Evolutionary conservation across 2,329 filamentous ascomycete genomes (phyloP), one percentile per base, ranked within the genome.

Genomic region (Beauveria rudraprayagi): DNA sequence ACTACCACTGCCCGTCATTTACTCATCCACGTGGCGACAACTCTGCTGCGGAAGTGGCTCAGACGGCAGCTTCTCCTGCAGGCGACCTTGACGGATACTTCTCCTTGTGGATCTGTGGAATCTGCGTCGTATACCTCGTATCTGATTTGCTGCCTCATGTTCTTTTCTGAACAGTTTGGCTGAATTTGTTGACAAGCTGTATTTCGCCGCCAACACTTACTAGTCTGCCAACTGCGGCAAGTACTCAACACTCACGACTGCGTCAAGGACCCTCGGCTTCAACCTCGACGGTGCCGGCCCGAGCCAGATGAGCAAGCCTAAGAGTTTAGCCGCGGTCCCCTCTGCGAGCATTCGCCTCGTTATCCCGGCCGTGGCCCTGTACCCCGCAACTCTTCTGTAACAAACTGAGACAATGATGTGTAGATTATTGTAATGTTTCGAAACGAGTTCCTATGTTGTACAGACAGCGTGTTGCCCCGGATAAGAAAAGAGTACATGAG

Each of bases 171-270:
- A 24, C 28, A n/a, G 28, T 19, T 16, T n/a, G 8, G 17, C 28
- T 41, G 19, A 26, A 10, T 1, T 11, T 9, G 34, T 68, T 26
- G 34, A 52, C 30, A 47, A 64, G 52, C 61, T 66, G 24, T 60
- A 67, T 24, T 28, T 62, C 17, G 48, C 64, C 14, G 55, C 64
- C 41, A 63, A 66, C 44, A 60, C 63, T 1, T 53, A 56, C 2
- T 34, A 11, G 30, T 67, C 66, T 50, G 28, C 60, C 28, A 54
- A 40, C 22, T 67, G 65, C 47, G 41, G 50, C 46, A 59, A 43
- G 10, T 67, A 67, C 14, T 68, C 16, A 52, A 63, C 4, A 62
- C 67, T 1, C 70, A 64, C 60, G 62, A 69, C 60, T 70, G 68
- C 62, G 62, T 60, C 19, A 61, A 55, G 10, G 66, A 65, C 46